These are phyloP conservation scores for Plasmodium falciparum DNA, from an alignment of 169 alveolate genomes.

Conservation along the genomic window DNA sequence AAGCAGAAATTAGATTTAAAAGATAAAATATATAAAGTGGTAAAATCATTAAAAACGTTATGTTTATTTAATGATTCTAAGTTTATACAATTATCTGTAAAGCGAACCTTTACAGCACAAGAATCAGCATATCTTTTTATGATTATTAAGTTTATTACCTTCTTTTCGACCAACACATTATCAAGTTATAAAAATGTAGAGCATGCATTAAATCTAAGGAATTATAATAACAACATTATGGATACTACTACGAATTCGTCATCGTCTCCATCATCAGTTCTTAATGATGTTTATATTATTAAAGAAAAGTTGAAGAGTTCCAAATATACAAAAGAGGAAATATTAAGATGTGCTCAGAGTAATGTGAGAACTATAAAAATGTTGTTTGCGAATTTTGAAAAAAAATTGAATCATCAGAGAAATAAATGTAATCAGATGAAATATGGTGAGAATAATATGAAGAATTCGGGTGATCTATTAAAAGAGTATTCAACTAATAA, in stretches of 20 bases:
- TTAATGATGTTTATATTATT: constrained; percentile 60
- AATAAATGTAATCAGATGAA: neutral
- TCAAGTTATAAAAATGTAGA: constrained; percentile 68
- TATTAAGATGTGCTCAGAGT: constrained; percentile 46
- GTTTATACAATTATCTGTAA: constrained; percentile 69
- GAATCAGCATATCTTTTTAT: constrained; percentile 60
- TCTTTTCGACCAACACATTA: constrained; percentile 52
- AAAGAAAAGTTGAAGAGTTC: constrained; percentile 67
- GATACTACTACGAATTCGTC: too few species aligned
- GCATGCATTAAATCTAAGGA: constrained; percentile 32
- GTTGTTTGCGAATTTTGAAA: constrained; percentile 45
- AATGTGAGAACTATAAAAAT: constrained; percentile 40
- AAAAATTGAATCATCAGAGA: constrained; percentile 11
- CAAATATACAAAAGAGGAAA: constrained; percentile 62
- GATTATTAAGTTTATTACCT: constrained; percentile 40
- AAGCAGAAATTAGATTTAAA: neutral
- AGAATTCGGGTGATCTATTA: too few species aligned
- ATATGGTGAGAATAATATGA: too few species aligned
- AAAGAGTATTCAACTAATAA: neutral
- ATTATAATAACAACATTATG: neutral
- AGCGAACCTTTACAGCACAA: constrained; percentile 53
- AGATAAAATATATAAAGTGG: constrained; percentile 18
- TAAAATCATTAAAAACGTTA: constrained; percentile 45
- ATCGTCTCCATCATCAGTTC: constrained; percentile 1
- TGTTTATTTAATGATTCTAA: constrained; percentile 36